Percentiles rank a stretch among this genome's conserved stretches.
Conservation (phyloP, 768 basidiomycete genomes). For the Cyathus striatus region DNA sequence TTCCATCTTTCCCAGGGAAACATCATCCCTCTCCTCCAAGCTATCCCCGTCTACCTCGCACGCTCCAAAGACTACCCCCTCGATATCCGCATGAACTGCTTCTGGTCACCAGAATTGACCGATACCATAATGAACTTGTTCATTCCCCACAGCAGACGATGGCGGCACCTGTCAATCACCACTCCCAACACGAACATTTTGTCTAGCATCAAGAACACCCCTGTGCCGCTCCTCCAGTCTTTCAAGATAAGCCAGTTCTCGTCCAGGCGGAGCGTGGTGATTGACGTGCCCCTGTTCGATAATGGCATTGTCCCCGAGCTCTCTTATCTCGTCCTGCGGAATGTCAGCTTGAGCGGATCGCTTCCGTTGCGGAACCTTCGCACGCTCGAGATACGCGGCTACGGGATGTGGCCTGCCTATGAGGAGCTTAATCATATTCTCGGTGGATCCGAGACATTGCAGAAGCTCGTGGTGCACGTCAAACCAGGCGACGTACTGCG, state of each 20-base stretch:
- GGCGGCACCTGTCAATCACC: conserved; percentile 19
- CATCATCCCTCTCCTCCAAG: conserved; percentile 11
- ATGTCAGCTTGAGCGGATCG: conserved; percentile 18
- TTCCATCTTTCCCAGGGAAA: conserved; percentile 19
- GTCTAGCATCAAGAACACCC: conserved; percentile 12
- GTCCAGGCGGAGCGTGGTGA: conserved; percentile 9
- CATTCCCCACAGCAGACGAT: conserved; percentile 20
- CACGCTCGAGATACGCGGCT: conserved; percentile 22
- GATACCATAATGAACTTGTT: conserved; percentile 16
- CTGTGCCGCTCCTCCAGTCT: conserved; percentile 14
- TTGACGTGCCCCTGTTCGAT: conserved; percentile 12
- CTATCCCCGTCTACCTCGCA: conserved; percentile 16
- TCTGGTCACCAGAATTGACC: conserved; percentile 17
- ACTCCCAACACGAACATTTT: conserved; percentile 17
- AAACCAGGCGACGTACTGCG: conserved; percentile 15
- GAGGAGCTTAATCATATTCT: conserved; percentile 15
- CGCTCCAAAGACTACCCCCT: conserved; percentile 22
- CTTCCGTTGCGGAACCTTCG: conserved; percentile 15
- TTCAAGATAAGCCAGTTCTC: conserved; percentile 20
- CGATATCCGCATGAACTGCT: conserved; percentile 21
- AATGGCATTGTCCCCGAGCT: conserved; percentile 16
- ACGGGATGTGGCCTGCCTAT: conserved; percentile 21
- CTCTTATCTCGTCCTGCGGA: conserved; percentile 18
- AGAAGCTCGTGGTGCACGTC: conserved; percentile 21
- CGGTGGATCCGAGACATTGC: conserved; percentile 13